A percentile compares a stretch with the other conserved stretches of the same genome.
Evolutionary conservation across 805 yeast genomes (phyloP).

Genomic region (Citeromyces nyonsensis): DNA sequence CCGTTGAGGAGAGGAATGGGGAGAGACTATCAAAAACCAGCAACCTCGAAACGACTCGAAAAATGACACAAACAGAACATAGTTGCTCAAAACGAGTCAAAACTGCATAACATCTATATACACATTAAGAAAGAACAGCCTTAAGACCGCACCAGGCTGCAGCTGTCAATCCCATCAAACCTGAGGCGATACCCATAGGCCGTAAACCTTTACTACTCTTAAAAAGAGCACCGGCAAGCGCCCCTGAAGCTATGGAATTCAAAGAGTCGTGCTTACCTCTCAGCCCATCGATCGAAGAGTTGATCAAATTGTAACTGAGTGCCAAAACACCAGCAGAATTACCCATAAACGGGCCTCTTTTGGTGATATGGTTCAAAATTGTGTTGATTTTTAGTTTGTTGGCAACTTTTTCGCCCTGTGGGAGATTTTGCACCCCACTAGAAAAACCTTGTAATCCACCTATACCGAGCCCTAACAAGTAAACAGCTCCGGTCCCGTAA

Average conservation of each 20-base stretch:
- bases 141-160: conserved; percentile 88
- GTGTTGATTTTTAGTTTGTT: conserved; percentile 80
- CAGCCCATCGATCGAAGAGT: conserved; percentile 59
- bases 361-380: conserved; percentile 79
- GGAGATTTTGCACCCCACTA: conserved; percentile 73
- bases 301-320: conserved; percentile 71
- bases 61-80: too few relatives aligned
- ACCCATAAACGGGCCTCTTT: conserved; percentile 92
- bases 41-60: too few relatives aligned
- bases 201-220: conserved; percentile 71
- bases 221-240: conserved; percentile 82
- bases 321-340: conserved; percentile 93
- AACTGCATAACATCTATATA: too few relatives aligned
- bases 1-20: too few relatives aligned
- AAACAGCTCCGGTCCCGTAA: conserved; percentile 94
- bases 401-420: conserved; percentile 43
- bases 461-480: conserved; percentile 67
- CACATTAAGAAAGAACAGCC: conserved; percentile 8
- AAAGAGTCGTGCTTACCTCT: conserved; percentile 83
- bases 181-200: conserved; percentile 83
- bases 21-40: too few relatives aligned
- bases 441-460: conserved; percentile 86
- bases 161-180: conserved; percentile 76
- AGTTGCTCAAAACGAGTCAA: too few relatives aligned
- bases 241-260: conserved; percentile 83